phyloP scores from a whole-genome alignment of 768 basidiomycete genomes.

The Termitomyces bulborhizus region DNA sequence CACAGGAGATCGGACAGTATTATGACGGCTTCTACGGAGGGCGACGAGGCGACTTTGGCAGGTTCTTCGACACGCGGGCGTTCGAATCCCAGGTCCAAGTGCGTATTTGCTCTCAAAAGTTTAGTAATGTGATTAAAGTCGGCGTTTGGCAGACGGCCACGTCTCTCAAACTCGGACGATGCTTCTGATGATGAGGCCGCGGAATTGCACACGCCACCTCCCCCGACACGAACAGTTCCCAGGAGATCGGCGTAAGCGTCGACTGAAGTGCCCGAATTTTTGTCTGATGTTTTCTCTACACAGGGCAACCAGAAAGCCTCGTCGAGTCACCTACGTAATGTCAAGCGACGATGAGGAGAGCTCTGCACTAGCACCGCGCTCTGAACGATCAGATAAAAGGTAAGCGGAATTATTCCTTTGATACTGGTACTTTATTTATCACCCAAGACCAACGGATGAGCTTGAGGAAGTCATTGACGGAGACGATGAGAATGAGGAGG shows the following conservation, averaged over 20 bases:
- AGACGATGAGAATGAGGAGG: constrained; percentile 40
- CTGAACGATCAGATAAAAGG: constrained; percentile 12
- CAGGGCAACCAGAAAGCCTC: constrained; percentile 35
- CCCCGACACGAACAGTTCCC: constrained; percentile 43
- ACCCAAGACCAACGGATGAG: constrained; percentile 17
- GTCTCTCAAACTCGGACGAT: constrained; percentile 48
- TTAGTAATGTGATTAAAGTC: background rate
- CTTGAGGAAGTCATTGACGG: constrained; percentile 30
- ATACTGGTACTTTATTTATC: constrained; percentile 10
- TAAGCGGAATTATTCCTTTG: constrained; percentile 8
- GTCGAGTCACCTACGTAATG: constrained; percentile 28
- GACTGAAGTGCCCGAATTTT: background rate
- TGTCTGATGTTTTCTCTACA: background rate
- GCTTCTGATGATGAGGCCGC: constrained; percentile 32
- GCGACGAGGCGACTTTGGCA: constrained; percentile 27
- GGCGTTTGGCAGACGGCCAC: constrained; percentile 37
- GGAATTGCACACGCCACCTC: constrained; percentile 26
- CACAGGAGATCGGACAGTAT: constrained; percentile 57
- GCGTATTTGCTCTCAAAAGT: constrained; percentile 11
- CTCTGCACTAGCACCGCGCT: too few species aligned
- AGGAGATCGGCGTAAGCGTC: constrained; percentile 51
- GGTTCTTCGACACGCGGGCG: constrained; percentile 24
- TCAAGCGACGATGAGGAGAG: constrained; percentile 31
- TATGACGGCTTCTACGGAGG: constrained; percentile 35
- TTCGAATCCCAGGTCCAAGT: constrained; percentile 36